Evolutionary conservation across 345 rosid species (phyloP), one percentile per base, ranked within the genome.

Genomic region (Hevea brasiliensis): DNA sequence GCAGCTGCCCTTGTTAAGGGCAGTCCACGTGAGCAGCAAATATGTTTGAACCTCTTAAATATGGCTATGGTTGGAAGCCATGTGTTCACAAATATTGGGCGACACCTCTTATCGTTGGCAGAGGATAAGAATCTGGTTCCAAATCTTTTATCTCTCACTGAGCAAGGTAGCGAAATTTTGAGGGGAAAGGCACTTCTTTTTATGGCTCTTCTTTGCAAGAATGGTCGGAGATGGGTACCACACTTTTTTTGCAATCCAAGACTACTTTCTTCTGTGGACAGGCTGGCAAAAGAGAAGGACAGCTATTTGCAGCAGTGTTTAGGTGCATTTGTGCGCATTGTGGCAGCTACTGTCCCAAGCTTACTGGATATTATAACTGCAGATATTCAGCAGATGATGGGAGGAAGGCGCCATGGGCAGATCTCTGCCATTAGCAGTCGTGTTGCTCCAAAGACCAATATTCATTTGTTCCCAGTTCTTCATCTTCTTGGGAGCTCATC

Each of bases 251-350:
- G 89, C 89, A 92, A 81, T 76, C 74, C 88, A 53, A 92, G 85
- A 79, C 84, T 92, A 78, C 88, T 95, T 59, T 87, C 92, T 72
- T 84, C 88, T 20, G 88, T 90, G 72, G 98, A 95, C 78, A 90
- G 98, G 75, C 71, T 92, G 77, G 87, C 92, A 61, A 95, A 95
- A 85, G 98, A 92, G 76, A 95, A 90, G 80, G 97, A 95, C 81
- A 80, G 61, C 84, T 92, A 86, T 64, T 76, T 95, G 80, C 91
- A 84, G 73, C 89, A 84, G 73, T 89, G 96, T 75, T 75, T 95
- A 76, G 85, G 85, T 83, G 86, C 95, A 75, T 92, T 90, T 74
- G 85, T 86, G 68, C 87, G 76, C 73, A 81, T 84, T n/a, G 88
- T 92, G 68, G 84, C 88, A 77, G 87, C 97, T 48, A 84, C 84